Percentiles rank a stretch among this genome's conserved stretches.
These are phyloP conservation scores for Dalbergia cochinchinensis DNA, from an alignment of 306 rosid species.

Conservation along the genomic window DNA sequence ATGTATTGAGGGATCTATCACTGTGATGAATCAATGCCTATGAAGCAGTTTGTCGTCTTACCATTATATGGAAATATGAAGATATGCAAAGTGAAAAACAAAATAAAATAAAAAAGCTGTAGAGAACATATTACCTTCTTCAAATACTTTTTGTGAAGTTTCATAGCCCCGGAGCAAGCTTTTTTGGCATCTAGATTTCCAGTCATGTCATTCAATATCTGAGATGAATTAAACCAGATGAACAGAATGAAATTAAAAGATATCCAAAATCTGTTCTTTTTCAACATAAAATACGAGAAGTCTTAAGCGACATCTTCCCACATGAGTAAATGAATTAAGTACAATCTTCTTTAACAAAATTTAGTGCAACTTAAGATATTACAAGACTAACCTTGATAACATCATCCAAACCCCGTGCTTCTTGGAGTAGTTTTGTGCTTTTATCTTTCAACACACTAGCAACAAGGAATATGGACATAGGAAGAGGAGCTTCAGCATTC, in stretches of 20 bases:
- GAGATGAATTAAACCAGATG: slow-evolving; percentile 42
- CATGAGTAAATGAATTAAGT: slow-evolving; percentile 6
- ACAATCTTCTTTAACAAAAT: not conserved
- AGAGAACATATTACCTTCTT: slow-evolving; percentile 69
- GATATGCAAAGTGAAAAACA: not conserved
- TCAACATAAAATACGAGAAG: not conserved
- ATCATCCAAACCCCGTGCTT: slow-evolving; percentile 95
- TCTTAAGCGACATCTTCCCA: slow-evolving; percentile 14
- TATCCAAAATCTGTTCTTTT: not conserved
- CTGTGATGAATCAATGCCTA: not conserved
- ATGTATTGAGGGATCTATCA: not conserved
- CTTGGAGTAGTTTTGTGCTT: slow-evolving; percentile 79
- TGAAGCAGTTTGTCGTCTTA: slow-evolving; percentile 25
- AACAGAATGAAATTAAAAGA: slow-evolving; percentile 9
- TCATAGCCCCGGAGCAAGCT: slow-evolving; percentile 96
- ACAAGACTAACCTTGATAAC: slow-evolving; percentile 85
- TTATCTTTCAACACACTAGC: slow-evolving; percentile 97
- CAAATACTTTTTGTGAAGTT: slow-evolving; percentile 93
- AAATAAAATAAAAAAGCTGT: not conserved
- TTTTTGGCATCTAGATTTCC: slow-evolving; percentile 96
- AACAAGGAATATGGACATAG: slow-evolving; percentile 91
- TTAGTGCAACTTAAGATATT: slow-evolving; percentile 32
- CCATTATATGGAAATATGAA: slow-evolving; percentile 19
- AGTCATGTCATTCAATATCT: slow-evolving; percentile 94
- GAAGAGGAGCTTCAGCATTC: slow-evolving; percentile 80